phyloP scores from a whole-genome alignment of 2,329 filamentous ascomycete genomes.

The Camillea tinctor region DNA sequence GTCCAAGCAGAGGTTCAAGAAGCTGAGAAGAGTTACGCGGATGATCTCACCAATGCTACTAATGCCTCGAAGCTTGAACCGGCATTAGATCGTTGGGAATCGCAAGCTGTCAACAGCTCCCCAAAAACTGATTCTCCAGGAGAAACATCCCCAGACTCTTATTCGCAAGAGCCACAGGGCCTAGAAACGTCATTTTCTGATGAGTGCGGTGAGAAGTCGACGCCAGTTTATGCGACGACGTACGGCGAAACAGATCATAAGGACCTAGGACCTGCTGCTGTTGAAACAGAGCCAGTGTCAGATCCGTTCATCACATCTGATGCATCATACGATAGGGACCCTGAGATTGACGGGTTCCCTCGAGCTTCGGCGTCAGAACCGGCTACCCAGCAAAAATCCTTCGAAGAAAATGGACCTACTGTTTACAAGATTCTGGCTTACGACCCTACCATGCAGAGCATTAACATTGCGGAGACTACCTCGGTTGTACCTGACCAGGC shows the following conservation, averaged over 20 bases:
- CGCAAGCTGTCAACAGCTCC: neutral
- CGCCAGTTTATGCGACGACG: conserved; percentile 37
- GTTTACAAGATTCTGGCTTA: conserved; percentile 68
- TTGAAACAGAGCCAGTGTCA: conserved; percentile 7
- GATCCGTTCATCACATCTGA: conserved; percentile 9
- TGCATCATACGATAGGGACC: conserved; percentile 25
- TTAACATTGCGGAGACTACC: conserved; percentile 60
- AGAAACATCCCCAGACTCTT: conserved; percentile 31
- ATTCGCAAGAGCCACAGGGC: conserved; percentile 46
- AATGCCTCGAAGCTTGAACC: conserved; percentile 20
- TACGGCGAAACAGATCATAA: conserved; percentile 27
- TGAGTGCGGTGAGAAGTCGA: conserved; percentile 39
- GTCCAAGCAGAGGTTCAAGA: conserved; percentile 18
- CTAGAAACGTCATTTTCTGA: conserved; percentile 47
- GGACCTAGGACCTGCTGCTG: conserved; percentile 3
- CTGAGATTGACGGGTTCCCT: conserved; percentile 29
- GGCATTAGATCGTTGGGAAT: conserved; percentile 13
- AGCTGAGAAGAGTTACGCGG: conserved; percentile 24
- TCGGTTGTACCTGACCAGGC: conserved; percentile 51
- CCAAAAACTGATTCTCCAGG: neutral
- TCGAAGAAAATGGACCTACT: conserved; percentile 20
- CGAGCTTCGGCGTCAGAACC: conserved; percentile 5
- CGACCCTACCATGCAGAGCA: conserved; percentile 55
- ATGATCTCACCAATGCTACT: conserved; percentile 21
- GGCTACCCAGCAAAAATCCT: conserved; percentile 16